Conservation (phyloP, 352 stramenopile species). For the Halophytophthora batemanensis region DNA sequence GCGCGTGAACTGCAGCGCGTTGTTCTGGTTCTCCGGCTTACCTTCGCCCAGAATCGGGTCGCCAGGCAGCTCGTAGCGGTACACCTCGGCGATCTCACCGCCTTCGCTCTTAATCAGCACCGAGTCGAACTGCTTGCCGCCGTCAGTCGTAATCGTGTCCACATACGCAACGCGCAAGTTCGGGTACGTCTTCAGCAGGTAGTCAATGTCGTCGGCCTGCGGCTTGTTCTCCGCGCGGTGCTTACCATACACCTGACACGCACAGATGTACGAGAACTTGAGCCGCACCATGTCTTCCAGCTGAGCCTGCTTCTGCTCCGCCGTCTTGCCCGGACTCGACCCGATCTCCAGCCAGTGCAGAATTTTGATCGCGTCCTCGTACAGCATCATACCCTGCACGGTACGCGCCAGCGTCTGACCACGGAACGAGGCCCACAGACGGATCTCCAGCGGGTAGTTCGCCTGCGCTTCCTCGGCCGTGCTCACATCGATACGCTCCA, state of each 20-base stretch:
- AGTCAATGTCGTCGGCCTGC: constrained; percentile 82
- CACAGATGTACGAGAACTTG: constrained; percentile 87
- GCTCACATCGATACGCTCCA: constrained; percentile 78
- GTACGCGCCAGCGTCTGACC: constrained; percentile 77
- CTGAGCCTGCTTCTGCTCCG: constrained; percentile 76
- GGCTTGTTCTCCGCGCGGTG: constrained; percentile 60
- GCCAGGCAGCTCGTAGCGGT: constrained; percentile 73
- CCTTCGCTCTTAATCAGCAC: constrained; percentile 81
- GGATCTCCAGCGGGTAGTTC: constrained; percentile 70
- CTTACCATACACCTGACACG: constrained; percentile 83
- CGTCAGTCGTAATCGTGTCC: constrained; percentile 40
- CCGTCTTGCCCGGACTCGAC: constrained; percentile 54
- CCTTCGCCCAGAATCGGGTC: constrained; percentile 80
- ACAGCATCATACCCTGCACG: constrained; percentile 86
- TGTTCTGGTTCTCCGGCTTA: constrained; percentile 88
- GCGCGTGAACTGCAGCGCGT: constrained; percentile 71
- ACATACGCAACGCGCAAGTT: constrained; percentile 87
- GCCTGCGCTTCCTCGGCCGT: constrained; percentile 67
- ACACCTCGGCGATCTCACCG: constrained; percentile 73
- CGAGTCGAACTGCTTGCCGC: constrained; percentile 54
- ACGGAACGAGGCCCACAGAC: constrained; percentile 79
- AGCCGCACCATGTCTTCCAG: constrained; percentile 82
- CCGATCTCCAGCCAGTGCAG: constrained; percentile 84
- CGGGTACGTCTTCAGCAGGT: constrained; percentile 71
- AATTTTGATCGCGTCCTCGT: constrained; percentile 86